A percentile compares a stretch with the other conserved stretches of the same genome.
phyloP scores from a whole-genome alignment of 1,284 basidiomycete species.

The Malassezia globosa region DNA sequence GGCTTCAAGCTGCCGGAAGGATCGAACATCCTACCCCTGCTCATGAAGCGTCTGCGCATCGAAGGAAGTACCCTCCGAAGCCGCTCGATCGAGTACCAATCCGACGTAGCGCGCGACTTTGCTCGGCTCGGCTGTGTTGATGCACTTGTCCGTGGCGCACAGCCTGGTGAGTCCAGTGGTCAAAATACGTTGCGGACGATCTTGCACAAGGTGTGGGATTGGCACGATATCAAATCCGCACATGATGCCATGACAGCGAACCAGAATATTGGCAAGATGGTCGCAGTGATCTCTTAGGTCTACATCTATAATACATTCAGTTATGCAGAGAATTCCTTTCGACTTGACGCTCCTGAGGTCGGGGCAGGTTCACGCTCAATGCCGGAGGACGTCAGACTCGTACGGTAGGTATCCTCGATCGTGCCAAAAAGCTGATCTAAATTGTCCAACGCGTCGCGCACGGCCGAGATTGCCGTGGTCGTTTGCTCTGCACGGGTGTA shows the following conservation, averaged over 20 bases:
- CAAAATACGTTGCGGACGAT: conserved; percentile 15
- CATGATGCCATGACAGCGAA: conserved; percentile 78
- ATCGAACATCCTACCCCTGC: conserved; percentile 59
- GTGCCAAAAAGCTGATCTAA: conserved; percentile 35
- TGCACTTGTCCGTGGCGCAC: conserved; percentile 12
- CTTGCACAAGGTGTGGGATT: conserved; percentile 58
- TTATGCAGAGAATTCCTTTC: conserved; percentile 6
- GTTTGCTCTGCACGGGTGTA: too few species aligned
- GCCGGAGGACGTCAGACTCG: conserved; percentile 26
- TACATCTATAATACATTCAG: conserved; percentile 3
- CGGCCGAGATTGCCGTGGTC: conserved; percentile 30
- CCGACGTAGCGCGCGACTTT: conserved; percentile 62
- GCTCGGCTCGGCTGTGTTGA: conserved; percentile 22
- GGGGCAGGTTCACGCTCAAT: conserved; percentile 24
- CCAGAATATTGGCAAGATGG: conserved; percentile 56
- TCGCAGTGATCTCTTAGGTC: conserved; percentile 7
- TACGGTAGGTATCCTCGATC: conserved; percentile 32
- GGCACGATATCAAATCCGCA: conserved; percentile 70
- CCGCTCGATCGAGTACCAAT: conserved; percentile 67
- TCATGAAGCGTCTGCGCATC: conserved; percentile 76
- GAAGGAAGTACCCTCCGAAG: conserved; percentile 79
- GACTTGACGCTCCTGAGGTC: background rate
- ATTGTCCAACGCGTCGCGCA: conserved; percentile 35
- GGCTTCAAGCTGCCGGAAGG: conserved; percentile 57
- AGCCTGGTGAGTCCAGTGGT: background rate